These are phyloP conservation scores for Populus hybrid DNA, from an alignment of 441 rosid species.

Conservation along the genomic window DNA sequence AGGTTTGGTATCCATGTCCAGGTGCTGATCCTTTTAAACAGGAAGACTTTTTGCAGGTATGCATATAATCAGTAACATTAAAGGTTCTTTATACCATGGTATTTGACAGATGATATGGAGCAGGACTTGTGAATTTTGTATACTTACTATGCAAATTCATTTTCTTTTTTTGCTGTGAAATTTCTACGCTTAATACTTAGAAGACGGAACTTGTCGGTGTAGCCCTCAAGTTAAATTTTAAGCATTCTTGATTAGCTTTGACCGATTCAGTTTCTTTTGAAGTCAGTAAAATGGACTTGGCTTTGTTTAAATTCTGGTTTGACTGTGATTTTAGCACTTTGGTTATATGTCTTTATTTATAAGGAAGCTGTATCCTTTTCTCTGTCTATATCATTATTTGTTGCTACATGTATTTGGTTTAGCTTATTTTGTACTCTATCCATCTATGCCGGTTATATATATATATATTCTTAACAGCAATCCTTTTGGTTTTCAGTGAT, in stretches of 20 bases:
- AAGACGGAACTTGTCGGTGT: neutral
- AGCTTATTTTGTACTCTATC: neutral
- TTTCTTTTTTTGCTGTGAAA: neutral
- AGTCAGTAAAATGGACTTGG: neutral
- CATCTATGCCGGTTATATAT: neutral
- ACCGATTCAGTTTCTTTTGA: neutral
- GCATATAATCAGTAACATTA: slow-evolving; percentile 2
- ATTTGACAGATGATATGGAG: slow-evolving; percentile 9
- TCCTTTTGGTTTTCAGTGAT: neutral
- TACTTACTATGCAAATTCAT: neutral
- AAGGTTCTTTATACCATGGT: slow-evolving; percentile 1
- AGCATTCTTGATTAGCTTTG: neutral
- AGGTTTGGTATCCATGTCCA: slow-evolving; percentile 98
- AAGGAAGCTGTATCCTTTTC: slow-evolving; percentile 4
- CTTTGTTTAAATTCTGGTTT: neutral
- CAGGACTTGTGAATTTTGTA: neutral
- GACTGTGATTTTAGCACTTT: neutral
- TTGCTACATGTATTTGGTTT: slow-evolving; percentile 5
- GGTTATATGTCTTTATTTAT: slow-evolving; percentile 10
- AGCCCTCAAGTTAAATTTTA: neutral
- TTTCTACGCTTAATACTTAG: neutral
- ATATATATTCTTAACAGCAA: neutral
- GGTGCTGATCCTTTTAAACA: slow-evolving; percentile 88
- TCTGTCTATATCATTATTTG: neutral
- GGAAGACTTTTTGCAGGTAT: slow-evolving; percentile 98